Evolutionary conservation across 2,329 filamentous ascomycete species (phyloP).

Genomic region (Fusarium begoniae): DNA sequence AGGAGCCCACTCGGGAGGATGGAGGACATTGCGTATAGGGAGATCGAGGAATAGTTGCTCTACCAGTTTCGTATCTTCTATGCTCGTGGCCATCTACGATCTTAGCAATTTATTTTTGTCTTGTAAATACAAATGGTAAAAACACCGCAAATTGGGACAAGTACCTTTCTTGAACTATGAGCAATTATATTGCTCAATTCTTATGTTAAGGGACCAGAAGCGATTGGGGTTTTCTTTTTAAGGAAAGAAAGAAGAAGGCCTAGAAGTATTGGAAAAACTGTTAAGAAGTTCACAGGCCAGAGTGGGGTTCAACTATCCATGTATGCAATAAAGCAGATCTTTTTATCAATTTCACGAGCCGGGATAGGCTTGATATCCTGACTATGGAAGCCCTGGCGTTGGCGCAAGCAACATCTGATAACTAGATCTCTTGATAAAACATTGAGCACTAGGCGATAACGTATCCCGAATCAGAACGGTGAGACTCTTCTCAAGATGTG

Average conservation of each 20-base stretch:
- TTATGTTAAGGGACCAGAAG: no score
- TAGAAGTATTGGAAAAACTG: fast-evolving
- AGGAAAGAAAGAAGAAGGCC: no score
- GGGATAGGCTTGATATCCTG: background rate
- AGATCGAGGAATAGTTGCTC: background rate
- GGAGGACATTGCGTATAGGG: background rate
- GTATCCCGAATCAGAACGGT: no score
- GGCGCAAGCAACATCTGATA: background rate
- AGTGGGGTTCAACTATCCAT: background rate
- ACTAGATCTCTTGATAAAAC: no score
- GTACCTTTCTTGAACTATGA: no score
- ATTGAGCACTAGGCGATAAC: no score
- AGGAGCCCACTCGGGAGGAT: background rate
- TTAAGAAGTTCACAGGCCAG: background rate
- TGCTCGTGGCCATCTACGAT: background rate
- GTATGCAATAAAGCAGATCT: background rate
- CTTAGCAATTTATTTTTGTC: no score
- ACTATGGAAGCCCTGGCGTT: background rate
- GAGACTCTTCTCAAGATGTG: no score
- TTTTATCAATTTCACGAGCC: background rate
- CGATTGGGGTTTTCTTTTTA: fast-evolving
- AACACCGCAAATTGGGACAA: fast-evolving
- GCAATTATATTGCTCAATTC: no score
- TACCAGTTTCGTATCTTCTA: background rate
- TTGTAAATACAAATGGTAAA: no score